Conservation (phyloP, 1,284 basidiomycete genomes). For the Trichosporon inkin region DNA sequence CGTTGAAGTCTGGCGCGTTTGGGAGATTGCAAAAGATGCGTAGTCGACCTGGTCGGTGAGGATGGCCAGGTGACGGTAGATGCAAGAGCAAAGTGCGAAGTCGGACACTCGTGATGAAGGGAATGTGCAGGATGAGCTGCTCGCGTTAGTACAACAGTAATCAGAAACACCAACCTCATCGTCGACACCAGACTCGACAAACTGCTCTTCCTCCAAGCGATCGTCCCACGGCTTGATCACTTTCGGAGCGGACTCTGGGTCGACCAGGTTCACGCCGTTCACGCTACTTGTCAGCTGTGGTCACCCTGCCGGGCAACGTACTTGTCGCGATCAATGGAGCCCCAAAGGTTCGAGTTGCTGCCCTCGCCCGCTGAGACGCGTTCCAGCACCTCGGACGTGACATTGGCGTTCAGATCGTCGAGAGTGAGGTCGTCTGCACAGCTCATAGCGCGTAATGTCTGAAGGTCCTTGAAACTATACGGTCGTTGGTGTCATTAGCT, state of each 20-base stretch:
- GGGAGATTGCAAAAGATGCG: conserved; percentile 45
- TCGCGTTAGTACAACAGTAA: conserved; percentile 1
- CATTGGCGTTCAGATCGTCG: conserved; percentile 40
- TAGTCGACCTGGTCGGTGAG: conserved; percentile 42
- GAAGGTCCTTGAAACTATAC: not conserved
- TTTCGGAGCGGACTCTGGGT: conserved; percentile 36
- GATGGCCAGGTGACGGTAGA: conserved; percentile 43
- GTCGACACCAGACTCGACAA: conserved; percentile 49
- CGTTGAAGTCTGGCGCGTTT: conserved; percentile 44
- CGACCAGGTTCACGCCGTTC: conserved; percentile 42
- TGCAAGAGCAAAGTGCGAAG: conserved; percentile 45
- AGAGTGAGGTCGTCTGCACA: conserved; percentile 50
- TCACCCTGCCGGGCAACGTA: conserved; percentile 22
- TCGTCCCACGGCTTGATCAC: conserved; percentile 53
- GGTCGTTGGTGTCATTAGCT: not conserved
- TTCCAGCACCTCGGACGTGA: conserved; percentile 43
- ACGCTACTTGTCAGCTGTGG: conserved; percentile 35
- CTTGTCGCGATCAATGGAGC: conserved; percentile 48
- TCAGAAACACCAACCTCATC: conserved; percentile 42
- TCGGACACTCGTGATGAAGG: conserved; percentile 46
- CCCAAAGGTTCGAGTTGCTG: conserved; percentile 48
- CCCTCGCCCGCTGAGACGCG: conserved; percentile 47
- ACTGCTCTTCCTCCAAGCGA: conserved; percentile 40
- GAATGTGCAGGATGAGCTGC: conserved; percentile 49
- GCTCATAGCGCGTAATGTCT: conserved; percentile 34